Base-by-base conservation (phyloP, 345 rosid species). In the Acer yangbiense region DNA sequence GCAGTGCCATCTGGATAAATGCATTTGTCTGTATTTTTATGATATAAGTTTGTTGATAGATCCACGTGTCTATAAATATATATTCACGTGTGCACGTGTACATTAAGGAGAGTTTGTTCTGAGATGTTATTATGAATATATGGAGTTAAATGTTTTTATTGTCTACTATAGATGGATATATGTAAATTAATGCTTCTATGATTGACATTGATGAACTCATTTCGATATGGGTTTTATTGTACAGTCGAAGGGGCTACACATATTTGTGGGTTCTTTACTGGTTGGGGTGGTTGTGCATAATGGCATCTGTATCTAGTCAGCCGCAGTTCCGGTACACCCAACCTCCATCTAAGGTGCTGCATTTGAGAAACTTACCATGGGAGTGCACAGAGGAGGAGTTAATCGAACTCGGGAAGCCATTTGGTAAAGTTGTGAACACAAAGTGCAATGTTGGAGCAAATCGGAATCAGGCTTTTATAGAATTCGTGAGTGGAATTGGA, bases 401-500 rank as follows among this genome's bases (percentile, higher is more conserved):
- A 70, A 80, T 97, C 73, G 98, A 97, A 79, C 93, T 97, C 43
- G 99, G 99, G 76, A 97, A 94, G 87, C 99, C 98, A 2, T 97
- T 97, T 84, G 99, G 99, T 35, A 84, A 89, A 69, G 99, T 94
- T 76, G 94, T 97, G 18, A 94, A 94, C 82, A 97, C 99, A 1
- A 97, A 97, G 80, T 97, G 99, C 85, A 97, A 97, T 85, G 99
- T 97, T 41, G 99, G 99, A 78, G 98, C 99, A 1, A 97, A 97
- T 84, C 87, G 90, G 17, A 97, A 97, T 70, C 99, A 97, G 82
- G 99, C 99, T 78, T 97, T 97, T 83, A 97, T 97, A 80, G 99
- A 97, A 78, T 93, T 97, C 83, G 99, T 97, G 78, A 90, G 99
- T 83, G 41, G 55, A 41, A 25, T 77, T 41, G 12, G 35, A 6